phyloP scores from a whole-genome alignment of 768 basidiomycete species.

The Leccinum rimulosum region DNA sequence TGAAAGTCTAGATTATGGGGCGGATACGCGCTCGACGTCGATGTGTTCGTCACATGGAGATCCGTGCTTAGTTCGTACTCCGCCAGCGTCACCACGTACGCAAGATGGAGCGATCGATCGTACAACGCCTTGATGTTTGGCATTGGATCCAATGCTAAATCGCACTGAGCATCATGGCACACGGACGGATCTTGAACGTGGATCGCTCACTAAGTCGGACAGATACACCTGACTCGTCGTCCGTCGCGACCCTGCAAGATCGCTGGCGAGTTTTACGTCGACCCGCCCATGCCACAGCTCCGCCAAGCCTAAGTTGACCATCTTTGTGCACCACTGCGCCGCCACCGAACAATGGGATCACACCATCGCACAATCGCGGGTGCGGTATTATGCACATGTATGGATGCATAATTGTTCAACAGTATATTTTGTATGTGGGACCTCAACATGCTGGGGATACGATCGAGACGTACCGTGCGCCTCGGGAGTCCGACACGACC shows the following conservation, averaged over 20 bases:
- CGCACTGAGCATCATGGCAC: slow-evolving; percentile 2
- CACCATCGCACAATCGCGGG: too few species aligned
- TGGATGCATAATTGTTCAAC: too few species aligned
- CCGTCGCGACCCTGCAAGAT: slow-evolving; percentile 46
- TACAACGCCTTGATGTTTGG: slow-evolving; percentile 57
- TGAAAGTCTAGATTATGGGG: slow-evolving; percentile 75
- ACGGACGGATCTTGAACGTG: not conserved
- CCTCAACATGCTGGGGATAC: too few species aligned
- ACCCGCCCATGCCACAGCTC: too few species aligned
- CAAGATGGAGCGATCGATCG: slow-evolving; percentile 63
- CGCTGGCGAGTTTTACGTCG: too few species aligned
- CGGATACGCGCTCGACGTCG: slow-evolving; percentile 36
- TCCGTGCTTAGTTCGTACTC: slow-evolving; percentile 74
- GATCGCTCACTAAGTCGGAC: slow-evolving; percentile 65
- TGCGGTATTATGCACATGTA: too few species aligned
- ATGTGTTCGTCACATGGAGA: slow-evolving; percentile 77
- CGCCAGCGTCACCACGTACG: slow-evolving; percentile 78
- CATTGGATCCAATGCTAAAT: slow-evolving; percentile 61
- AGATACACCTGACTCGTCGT: slow-evolving; percentile 70
- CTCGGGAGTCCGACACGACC: too few species aligned
- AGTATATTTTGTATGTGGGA: too few species aligned
- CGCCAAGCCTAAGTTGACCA: too few species aligned
- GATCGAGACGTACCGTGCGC: too few species aligned
- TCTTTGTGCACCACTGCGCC: too few species aligned
- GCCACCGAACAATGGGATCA: too few species aligned